Percentiles rank a stretch among this genome's conserved stretches.
These are phyloP conservation scores for Pisolithus tinctorius DNA, from an alignment of 768 basidiomycete genomes.

Conservation along the genomic window DNA sequence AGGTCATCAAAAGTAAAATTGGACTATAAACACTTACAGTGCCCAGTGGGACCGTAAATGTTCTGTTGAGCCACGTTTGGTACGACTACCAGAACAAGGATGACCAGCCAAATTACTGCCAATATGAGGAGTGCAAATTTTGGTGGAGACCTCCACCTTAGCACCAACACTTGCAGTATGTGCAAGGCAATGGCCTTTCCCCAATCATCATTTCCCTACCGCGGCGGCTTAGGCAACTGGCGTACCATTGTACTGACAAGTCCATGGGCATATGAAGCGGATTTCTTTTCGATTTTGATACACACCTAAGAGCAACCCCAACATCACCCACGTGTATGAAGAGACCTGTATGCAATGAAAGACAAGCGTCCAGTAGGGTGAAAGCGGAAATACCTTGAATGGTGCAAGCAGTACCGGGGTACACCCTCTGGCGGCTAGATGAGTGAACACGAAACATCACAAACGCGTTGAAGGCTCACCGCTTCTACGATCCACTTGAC, in stretches of 20 bases:
- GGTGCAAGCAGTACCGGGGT: conserved; percentile 25
- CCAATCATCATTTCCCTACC: neutral
- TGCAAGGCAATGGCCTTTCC: neutral
- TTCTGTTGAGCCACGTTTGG: conserved; percentile 24
- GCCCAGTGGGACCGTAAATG: conserved; percentile 39
- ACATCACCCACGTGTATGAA: conserved; percentile 12
- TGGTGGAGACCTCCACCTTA: too few species aligned
- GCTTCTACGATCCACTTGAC: too few species aligned
- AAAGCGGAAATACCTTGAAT: conserved; percentile 25
- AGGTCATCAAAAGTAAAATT: neutral
- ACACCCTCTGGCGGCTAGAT: conserved; percentile 18
- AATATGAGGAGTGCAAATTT: too few species aligned
- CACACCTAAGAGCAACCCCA: neutral
- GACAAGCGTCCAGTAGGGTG: neutral
- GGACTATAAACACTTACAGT: conserved; percentile 24
- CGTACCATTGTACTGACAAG: conserved; percentile 14
- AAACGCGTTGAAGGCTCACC: neutral
- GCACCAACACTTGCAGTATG: too few species aligned
- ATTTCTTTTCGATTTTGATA: neutral
- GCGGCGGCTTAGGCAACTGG: neutral
- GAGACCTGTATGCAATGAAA: conserved; percentile 17
- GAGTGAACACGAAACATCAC: neutral
- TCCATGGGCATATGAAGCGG: neutral
- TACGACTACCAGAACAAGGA: conserved; percentile 34
- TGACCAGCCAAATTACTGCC: neutral